A percentile compares a stretch with the other conserved stretches of the same genome.
phyloP scores from a whole-genome alignment of 192 early-diverging fungal genomes.

The Umbelopsis sp. region DNA sequence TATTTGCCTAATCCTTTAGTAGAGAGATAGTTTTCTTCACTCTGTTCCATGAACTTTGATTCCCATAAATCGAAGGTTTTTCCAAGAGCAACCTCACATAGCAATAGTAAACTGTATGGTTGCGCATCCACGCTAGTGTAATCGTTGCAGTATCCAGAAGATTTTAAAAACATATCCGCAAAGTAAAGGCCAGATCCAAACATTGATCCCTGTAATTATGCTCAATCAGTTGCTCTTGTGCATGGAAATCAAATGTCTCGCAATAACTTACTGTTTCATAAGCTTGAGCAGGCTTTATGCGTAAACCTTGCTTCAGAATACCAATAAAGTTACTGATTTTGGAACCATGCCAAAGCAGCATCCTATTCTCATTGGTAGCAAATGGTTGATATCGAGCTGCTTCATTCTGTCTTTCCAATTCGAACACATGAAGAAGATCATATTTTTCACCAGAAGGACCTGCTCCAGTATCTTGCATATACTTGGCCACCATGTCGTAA shows the following conservation, averaged over 20 bases:
- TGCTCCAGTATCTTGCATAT: constrained; percentile 24
- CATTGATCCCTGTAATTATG: constrained; percentile 54
- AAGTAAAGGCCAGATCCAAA: constrained; percentile 88
- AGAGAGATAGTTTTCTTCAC: constrained; percentile 50
- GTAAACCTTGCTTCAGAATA: constrained; percentile 40
- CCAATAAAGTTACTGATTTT: constrained; percentile 69
- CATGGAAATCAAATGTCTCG: background rate
- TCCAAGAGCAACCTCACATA: constrained; percentile 83
- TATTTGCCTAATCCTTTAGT: constrained; percentile 67
- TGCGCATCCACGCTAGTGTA: constrained; percentile 28
- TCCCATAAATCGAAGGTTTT: constrained; percentile 47
- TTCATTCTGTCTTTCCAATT: constrained; percentile 64
- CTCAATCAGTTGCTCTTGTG: background rate
- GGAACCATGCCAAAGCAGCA: constrained; percentile 82
- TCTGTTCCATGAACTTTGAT: constrained; percentile 43
- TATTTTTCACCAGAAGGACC: constrained; percentile 6
- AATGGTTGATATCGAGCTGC: constrained; percentile 48
- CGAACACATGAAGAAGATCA: constrained; percentile 52
- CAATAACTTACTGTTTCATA: constrained; percentile 22
- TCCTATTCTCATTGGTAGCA: constrained; percentile 58
- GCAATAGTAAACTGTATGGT: constrained; percentile 57
- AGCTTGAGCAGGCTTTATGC: constrained; percentile 23
- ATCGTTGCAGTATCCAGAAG: constrained; percentile 69
- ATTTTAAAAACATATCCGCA: constrained; percentile 78
- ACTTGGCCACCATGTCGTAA: constrained; percentile 25